Base-by-base conservation (phyloP, 148 eudicot genomes). In the Linanthus parryae region DNA sequence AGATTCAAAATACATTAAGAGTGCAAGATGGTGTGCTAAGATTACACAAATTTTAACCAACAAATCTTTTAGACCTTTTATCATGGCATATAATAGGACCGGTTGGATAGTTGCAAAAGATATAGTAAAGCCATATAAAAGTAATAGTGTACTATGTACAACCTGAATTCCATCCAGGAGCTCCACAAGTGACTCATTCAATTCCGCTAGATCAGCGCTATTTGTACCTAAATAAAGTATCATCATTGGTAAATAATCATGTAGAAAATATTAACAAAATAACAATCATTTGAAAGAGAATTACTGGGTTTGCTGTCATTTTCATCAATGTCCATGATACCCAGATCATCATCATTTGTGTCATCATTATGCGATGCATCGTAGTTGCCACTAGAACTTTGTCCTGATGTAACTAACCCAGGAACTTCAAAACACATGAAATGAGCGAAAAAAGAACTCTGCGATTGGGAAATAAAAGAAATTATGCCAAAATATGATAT, bases 341-440 rank as follows among this genome's bases (percentile, higher is more conserved):
- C 97, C 64, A 86, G 73, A 69, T 86, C 97, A 64, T 86, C 94
- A 61, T 76, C 82, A 65, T 78, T 75, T 25, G 48, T 66, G 57
- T 78, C 82, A 40, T 68, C 83, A 54, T 64, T 79, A 68, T 69
- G 42, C 7, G 67, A 57, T 21, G 71, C 67, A 61, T 66, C 64
- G 66, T 69, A 75, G 48, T 64, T 79, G 36, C 71, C 77, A 51
- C 63, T 76, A 28, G 72, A 70, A 71, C 55, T 48, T 64, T 74
- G 65, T 59, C 97, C 85, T 36, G 85, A 68, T 51, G 85, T 84
- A 54, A 75, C 92, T 58, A 81, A 84, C 52, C 86, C 73, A 65
- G 94, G 92, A 64, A 91, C 95, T 70, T 87, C 97, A 72, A 91
- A 91, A 83, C 97, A 86, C 97, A 86, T 86, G 51, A 91, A 86